phyloP scores from a whole-genome alignment of 805 yeast genomes.

The Saturnispora zaruensis region DNA sequence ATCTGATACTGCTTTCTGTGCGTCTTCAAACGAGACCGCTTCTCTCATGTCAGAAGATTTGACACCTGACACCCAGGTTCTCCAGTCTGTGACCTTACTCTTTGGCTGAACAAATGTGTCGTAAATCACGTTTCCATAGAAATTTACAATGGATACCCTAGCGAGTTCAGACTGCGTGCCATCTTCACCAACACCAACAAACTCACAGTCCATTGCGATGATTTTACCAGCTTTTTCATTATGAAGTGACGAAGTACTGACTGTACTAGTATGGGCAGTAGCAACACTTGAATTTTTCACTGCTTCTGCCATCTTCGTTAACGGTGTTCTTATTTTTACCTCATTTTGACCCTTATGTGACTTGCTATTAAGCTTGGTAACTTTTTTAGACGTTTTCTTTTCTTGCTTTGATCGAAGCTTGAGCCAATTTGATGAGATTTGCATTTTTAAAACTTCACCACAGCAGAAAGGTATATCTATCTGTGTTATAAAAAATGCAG shows the following conservation, averaged over 20 bases:
- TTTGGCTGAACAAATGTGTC: constrained; percentile 72
- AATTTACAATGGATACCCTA: constrained; percentile 80
- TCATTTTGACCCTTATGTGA: background rate
- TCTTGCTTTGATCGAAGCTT: constrained; percentile 10
- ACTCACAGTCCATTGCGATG: constrained; percentile 85
- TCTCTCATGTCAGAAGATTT: constrained; percentile 56
- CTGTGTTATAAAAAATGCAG: no score
- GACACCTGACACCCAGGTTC: constrained; percentile 89
- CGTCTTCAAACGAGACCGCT: constrained; percentile 61
- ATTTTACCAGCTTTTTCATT: constrained; percentile 52
- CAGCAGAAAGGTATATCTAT: no score
- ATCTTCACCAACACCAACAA: constrained; percentile 80
- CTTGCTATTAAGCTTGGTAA: background rate
- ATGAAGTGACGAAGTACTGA: background rate
- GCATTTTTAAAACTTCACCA: background rate
- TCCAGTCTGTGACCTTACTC: constrained; percentile 77
- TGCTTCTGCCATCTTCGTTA: constrained; percentile 10
- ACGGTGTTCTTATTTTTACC: constrained; percentile 11
- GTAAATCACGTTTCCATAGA: constrained; percentile 59
- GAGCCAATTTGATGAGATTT: constrained; percentile 20
- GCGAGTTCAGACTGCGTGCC: constrained; percentile 70
- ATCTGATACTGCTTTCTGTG: constrained; percentile 48
- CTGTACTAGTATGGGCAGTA: background rate
- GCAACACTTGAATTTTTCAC: background rate
- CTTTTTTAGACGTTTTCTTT: constrained; percentile 1